Evolutionary conservation across 2,329 filamentous ascomycete genomes (phyloP).

Genomic region (Ophioceras dolichostomum): DNA sequence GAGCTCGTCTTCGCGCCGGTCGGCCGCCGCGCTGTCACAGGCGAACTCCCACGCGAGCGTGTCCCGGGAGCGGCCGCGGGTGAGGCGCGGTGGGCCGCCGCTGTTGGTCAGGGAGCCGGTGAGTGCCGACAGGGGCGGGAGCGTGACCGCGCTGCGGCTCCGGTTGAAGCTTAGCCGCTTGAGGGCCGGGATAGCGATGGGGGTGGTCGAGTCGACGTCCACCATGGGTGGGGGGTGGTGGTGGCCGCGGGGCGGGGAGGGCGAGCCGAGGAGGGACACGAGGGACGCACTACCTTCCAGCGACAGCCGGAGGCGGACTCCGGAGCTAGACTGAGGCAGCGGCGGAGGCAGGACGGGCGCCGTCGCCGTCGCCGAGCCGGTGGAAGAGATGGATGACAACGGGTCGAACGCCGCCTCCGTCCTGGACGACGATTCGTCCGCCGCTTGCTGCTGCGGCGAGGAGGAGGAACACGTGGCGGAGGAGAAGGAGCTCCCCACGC

Average conservation of each 20-base stretch:
- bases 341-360: conserved; percentile 20
- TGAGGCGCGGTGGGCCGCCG: conserved; percentile 29
- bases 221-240: conserved; percentile 16
- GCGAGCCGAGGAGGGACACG: conserved; percentile 49
- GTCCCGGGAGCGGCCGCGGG: conserved; percentile 69
- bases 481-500: conserved; percentile 36
- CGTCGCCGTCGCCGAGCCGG: conserved; percentile 15
- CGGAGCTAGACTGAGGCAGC: conserved; percentile 30
- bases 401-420: too few relatives aligned
- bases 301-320: conserved; percentile 69
- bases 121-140: conserved; percentile 42
- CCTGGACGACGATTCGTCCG: too few relatives aligned
- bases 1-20: conserved; percentile 60
- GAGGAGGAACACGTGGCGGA: conserved; percentile 30
- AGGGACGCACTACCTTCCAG: conserved; percentile 87
- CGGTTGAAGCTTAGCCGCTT: conserved; percentile 47
- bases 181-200: conserved; percentile 28
- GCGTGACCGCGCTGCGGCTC: conserved; percentile 56
- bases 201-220: conserved; percentile 14
- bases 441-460: conserved; percentile 11
- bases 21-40: conserved; percentile 68
- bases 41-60: conserved; percentile 86
- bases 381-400: conserved; percentile 27
- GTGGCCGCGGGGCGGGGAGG: conserved; percentile 53
- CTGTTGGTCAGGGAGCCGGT: conserved; percentile 24